Evolutionary conservation across 192 early-diverging fungal species (phyloP), one percentile per base, ranked within the genome.

Genomic region (Polychytrium aggregatum): DNA sequence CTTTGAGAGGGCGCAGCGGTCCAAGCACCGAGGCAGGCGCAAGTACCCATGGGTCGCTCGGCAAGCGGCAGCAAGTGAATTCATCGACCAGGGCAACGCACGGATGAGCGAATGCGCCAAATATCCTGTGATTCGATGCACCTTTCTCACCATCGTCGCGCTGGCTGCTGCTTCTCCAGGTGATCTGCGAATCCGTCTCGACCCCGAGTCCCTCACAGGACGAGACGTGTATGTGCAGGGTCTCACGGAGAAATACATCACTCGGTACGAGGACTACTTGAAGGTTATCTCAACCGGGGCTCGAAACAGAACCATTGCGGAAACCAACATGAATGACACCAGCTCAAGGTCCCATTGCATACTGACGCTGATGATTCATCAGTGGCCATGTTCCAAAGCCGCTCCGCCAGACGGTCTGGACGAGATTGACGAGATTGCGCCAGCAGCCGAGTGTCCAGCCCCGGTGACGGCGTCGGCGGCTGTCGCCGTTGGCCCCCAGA

Each of bases 271-370:
- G 25, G 68, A 71, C 39, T 69, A 58, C 35, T 29, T 40, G 13
- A 60, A 51, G 33, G 20, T 73, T 11, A 41, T 73, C 17, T 42
- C 44, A 29, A 56, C 37, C 5, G 71, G 67, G 8, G 47, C 50
- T 2, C 39, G 54, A 26, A 37, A 60, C 33, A 44, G 69, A 4
- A 64, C 55, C 3, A 52, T 61, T 1, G 69, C 58, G 6, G 69
- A 64, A 47, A 71, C 69, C 6, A 66, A 71, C 50, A 71, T 71
- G 69, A 71, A 71, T 39, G 64, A 59, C 42, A 51, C 46, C 0
- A 64, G 61, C 7, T 53, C 49, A 34, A 78, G 88, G 7, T 86
- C 84, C n/a, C 88, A 88, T 57, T 73, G 85, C 24, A 79, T 88
- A 6, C 57, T 87, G 37, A 85, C 82, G 36, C 58, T 90, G 41